phyloP scores from a whole-genome alignment of 768 basidiomycete species.

The Rhodotorula graminis region DNA sequence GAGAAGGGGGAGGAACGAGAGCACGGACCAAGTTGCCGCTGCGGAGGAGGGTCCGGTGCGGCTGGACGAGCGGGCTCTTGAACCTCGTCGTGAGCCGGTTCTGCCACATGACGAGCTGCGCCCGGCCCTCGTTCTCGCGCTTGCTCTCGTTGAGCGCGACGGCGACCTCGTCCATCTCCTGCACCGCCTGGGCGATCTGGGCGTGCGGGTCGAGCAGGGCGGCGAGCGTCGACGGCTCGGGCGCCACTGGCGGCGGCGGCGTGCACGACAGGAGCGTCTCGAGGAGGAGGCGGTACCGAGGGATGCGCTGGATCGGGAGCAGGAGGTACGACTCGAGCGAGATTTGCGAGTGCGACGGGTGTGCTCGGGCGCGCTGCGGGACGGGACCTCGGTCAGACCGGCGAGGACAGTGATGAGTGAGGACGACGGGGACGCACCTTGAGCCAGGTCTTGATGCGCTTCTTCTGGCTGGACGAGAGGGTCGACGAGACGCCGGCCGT shows the following conservation, averaged over 20 bases:
- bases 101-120: conserved; percentile 87
- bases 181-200: conserved; percentile 72
- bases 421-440: conserved; percentile 47
- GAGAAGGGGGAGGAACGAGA: conserved; percentile 44
- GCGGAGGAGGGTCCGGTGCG: conserved; percentile 90
- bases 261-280: conserved; percentile 46
- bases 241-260: background rate
- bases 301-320: conserved; percentile 91
- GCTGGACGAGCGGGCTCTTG: conserved; percentile 95
- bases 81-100: conserved; percentile 79
- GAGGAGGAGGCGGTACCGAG: conserved; percentile 89
- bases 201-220: conserved; percentile 60
- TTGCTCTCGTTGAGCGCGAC: conserved; percentile 98
- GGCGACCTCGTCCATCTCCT: conserved; percentile 81
- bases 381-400: background rate
- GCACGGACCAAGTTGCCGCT: conserved; percentile 72
- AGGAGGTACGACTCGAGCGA: conserved; percentile 80
- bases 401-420: background rate
- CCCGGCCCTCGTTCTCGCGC: conserved; percentile 84
- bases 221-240: background rate
- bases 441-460: conserved; percentile 79
- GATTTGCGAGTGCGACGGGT: conserved; percentile 85
- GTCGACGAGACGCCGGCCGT: conserved; percentile 2
- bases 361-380: conserved; percentile 70
- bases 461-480: conserved; percentile 73